phyloP scores from a whole-genome alignment of 495 filamentous ascomycete species.

The Neurospora sp. region DNA sequence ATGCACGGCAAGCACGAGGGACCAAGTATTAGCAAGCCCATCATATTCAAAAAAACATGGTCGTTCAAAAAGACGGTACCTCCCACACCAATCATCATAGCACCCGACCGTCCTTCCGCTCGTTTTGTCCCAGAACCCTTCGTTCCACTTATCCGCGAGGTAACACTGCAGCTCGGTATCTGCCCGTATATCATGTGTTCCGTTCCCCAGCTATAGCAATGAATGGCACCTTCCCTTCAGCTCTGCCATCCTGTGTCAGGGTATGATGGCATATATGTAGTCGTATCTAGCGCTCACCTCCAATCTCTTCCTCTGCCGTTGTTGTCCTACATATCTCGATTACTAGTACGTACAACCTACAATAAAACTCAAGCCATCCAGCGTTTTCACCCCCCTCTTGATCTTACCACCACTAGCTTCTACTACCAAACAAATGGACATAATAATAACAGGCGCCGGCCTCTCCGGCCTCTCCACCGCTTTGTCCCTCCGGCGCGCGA shows the following conservation, averaged over 20 bases:
- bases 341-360: too few relatives aligned
- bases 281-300: neutral
- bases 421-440: slow-evolving; percentile 7
- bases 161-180: neutral
- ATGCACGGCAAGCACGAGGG: too few relatives aligned
- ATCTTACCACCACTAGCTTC: neutral
- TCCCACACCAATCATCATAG: neutral
- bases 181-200: neutral
- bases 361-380: neutral
- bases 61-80: neutral
- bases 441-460: slow-evolving; percentile 47
- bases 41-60: too few relatives aligned
- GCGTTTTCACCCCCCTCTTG: too few relatives aligned
- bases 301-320: neutral
- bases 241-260: neutral
- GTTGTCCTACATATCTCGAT: neutral
- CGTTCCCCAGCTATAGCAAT: neutral
- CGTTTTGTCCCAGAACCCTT: neutral
- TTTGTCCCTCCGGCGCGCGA: slow-evolving; percentile 40
- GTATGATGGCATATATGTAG: neutral
- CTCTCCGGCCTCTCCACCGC: slow-evolving; percentile 49
- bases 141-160: neutral
- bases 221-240: neutral
- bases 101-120: neutral
- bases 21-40: too few relatives aligned